phyloP scores from a whole-genome alignment of 2,329 filamentous ascomycete genomes.

The Helminthosporium solani region DNA sequence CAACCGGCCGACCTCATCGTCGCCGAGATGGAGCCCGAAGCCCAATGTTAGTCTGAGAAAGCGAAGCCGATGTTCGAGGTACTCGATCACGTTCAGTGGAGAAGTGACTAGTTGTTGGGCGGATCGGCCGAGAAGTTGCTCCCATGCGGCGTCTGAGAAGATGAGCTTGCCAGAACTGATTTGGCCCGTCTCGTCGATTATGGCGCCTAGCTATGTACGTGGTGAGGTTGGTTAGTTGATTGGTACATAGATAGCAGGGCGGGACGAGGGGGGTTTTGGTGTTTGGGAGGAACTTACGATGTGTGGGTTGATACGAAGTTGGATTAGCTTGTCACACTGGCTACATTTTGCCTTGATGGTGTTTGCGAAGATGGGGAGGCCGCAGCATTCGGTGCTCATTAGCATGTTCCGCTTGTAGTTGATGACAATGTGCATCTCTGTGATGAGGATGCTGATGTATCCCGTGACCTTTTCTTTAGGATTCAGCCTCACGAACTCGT shows the following conservation, averaged over 20 bases:
- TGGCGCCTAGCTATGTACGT: slow-evolving; percentile 39
- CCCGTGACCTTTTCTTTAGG: slow-evolving; percentile 43
- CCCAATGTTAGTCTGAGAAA: slow-evolving; percentile 56
- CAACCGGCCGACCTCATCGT: slow-evolving; percentile 31
- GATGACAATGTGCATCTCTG: slow-evolving; percentile 44
- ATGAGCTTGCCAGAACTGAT: slow-evolving; percentile 55
- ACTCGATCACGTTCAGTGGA: slow-evolving; percentile 45
- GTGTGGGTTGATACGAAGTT: slow-evolving; percentile 45
- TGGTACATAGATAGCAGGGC: neutral
- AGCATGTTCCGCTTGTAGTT: slow-evolving; percentile 48
- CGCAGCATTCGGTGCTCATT: slow-evolving; percentile 53
- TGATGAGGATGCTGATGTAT: slow-evolving; percentile 48
- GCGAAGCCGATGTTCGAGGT: slow-evolving; percentile 54
- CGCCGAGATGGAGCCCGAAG: slow-evolving; percentile 54
- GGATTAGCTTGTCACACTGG: slow-evolving; percentile 42
- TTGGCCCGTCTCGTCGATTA: slow-evolving; percentile 59
- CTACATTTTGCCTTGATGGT: slow-evolving; percentile 41
- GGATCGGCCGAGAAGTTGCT: slow-evolving; percentile 49
- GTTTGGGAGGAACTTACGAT: slow-evolving; percentile 30
- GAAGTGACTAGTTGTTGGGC: slow-evolving; percentile 47
- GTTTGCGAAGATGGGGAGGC: slow-evolving; percentile 57
- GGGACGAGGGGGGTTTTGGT: neutral
- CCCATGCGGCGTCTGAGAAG: slow-evolving; percentile 57
- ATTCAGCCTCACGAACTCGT: slow-evolving; percentile 39
- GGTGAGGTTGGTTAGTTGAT: too few relatives aligned